A percentile compares a stretch with the other conserved stretches of the same genome.
These are phyloP conservation scores for Diaporthe amygdali DNA, from an alignment of 2,329 filamentous ascomycete genomes.

Conservation along the genomic window DNA sequence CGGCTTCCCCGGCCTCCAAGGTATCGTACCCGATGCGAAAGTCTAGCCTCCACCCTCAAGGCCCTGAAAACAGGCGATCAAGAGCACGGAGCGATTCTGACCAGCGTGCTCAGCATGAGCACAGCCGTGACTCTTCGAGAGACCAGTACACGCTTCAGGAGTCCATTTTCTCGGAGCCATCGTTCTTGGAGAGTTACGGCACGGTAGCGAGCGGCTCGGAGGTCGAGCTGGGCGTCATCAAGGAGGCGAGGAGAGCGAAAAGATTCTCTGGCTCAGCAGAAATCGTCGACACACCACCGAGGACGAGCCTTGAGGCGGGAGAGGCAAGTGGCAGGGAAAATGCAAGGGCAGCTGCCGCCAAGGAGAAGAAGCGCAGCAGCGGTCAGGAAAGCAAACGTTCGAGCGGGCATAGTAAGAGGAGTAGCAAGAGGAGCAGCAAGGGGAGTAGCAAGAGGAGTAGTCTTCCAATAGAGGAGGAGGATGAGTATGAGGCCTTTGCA, in stretches of 20 bases:
- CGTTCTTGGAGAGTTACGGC: slow-evolving; percentile 17
- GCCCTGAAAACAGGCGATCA: not conserved
- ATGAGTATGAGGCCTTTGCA: not conserved
- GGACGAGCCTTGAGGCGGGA: not conserved
- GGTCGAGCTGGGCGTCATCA: not conserved
- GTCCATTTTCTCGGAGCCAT: slow-evolving; percentile 22
- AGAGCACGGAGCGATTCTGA: not conserved
- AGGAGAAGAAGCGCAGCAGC: not conserved
- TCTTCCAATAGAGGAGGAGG: not conserved
- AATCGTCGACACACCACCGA: not conserved
- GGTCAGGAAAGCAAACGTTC: not conserved
- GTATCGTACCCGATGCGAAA: slow-evolving; percentile 12
- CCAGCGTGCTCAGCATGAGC: not conserved
- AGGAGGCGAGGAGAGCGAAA: slow-evolving; percentile 1
- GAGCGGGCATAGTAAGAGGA: not conserved
- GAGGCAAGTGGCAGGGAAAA: not conserved
- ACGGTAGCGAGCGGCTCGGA: slow-evolving; percentile 10
- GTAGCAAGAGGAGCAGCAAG: not conserved
- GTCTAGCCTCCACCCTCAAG: slow-evolving; percentile 8
- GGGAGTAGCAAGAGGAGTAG: not conserved
- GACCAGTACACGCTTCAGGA: slow-evolving; percentile 22
- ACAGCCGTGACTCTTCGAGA: slow-evolving; percentile 23
- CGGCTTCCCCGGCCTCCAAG: slow-evolving; percentile 1
- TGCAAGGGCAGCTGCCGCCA: not conserved
- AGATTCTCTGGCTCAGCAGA: slow-evolving; percentile 3